Evolutionary conservation across 805 yeast genomes (phyloP).

Genomic region (Hanseniaspora occidentalis): DNA sequence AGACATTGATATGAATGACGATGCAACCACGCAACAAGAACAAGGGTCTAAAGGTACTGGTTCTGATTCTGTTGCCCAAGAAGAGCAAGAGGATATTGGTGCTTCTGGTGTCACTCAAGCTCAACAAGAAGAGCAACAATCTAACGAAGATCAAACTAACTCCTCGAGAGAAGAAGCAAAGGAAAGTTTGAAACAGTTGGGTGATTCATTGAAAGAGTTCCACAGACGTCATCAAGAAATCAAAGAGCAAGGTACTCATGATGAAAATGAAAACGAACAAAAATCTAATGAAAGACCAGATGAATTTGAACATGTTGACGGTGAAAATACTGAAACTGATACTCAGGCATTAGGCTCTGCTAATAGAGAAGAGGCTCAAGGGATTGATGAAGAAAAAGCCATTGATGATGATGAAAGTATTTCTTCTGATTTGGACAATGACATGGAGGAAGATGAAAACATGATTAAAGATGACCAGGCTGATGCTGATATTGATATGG

Average conservation of each 20-base stretch:
- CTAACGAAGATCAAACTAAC: slow-evolving; percentile 28
- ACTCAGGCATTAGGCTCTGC: slow-evolving; percentile 94
- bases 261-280: slow-evolving; percentile 32
- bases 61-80: slow-evolving; percentile 37
- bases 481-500: slow-evolving; percentile 14
- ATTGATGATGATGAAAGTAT: slow-evolving; percentile 54
- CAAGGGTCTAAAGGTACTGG: slow-evolving; percentile 53
- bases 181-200: slow-evolving; percentile 75
- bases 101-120: slow-evolving; percentile 43
- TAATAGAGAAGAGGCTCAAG: slow-evolving; percentile 61
- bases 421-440: slow-evolving; percentile 22
- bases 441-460: slow-evolving; percentile 19
- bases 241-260: slow-evolving; percentile 26
- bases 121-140: slow-evolving; percentile 31
- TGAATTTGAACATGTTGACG: slow-evolving; percentile 75
- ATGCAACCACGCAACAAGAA: slow-evolving; percentile 47
- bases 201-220: slow-evolving; percentile 84
- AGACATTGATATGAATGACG: slow-evolving; percentile 38
- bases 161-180: slow-evolving; percentile 53
- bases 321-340: slow-evolving; percentile 62
- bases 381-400: slow-evolving; percentile 68
- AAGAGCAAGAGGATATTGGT: slow-evolving; percentile 57
- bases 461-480: slow-evolving; percentile 18
- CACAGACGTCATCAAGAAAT: slow-evolving; percentile 86
- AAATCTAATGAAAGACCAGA: slow-evolving; percentile 61